A percentile compares a stretch with the other conserved stretches of the same genome.
Conservation (phyloP, 257 asterid genomes). For the Linaria vulgaris region DNA sequence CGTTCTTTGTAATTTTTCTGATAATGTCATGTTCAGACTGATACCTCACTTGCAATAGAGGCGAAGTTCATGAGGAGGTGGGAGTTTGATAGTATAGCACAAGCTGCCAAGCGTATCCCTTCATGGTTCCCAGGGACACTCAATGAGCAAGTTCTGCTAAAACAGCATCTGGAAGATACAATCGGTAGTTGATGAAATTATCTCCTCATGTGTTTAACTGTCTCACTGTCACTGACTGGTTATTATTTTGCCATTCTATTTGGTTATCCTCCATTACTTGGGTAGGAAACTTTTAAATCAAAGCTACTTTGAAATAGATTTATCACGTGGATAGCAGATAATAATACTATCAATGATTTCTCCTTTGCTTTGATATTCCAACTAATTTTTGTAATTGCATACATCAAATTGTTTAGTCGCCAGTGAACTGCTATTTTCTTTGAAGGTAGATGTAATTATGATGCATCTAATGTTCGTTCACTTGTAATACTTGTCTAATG, state of each 20-base stretch:
- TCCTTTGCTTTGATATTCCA: neutral
- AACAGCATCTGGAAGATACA: conserved; percentile 59
- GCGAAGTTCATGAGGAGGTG: conserved; percentile 90
- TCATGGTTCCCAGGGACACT: conserved; percentile 85
- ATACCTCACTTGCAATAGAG: conserved; percentile 89
- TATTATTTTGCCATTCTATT: neutral
- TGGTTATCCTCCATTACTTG: neutral
- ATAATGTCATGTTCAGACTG: conserved; percentile 54
- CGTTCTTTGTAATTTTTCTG: conserved; percentile 6
- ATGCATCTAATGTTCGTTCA: neutral
- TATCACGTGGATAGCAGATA: neutral
- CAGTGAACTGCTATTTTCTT: neutral
- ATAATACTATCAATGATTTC: neutral
- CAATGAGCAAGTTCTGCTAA: conserved; percentile 57
- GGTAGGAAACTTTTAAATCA: too few relatives aligned
- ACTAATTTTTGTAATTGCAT: neutral
- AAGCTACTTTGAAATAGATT: too few relatives aligned
- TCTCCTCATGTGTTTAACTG: neutral
- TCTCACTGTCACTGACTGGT: neutral
- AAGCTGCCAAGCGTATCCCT: conserved; percentile 61
- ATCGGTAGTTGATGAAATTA: conserved; percentile 42
- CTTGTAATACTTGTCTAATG: neutral
- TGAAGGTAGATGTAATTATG: neutral
- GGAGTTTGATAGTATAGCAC: conserved; percentile 89
- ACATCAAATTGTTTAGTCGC: neutral